Evolutionary conservation across 352 stramenopile genomes (phyloP).

Genomic region (Pythium aquatile): DNA sequence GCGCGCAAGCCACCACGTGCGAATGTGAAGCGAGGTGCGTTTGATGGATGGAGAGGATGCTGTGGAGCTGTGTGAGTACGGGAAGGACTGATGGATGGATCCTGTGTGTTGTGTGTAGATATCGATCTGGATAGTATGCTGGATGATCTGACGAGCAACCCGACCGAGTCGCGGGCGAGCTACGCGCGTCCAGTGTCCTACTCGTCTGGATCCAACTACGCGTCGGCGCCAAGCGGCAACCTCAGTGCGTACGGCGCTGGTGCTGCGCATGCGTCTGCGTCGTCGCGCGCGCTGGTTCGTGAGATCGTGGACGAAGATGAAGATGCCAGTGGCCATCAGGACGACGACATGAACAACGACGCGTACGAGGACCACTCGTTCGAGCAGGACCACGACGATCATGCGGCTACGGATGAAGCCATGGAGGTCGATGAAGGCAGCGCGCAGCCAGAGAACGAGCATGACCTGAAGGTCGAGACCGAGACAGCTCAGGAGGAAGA

Average conservation of each 20-base stretch:
- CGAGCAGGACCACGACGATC: conserved; percentile 10
- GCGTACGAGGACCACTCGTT: conserved; percentile 19
- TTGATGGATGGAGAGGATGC: neutral
- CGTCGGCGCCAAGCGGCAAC: conserved; percentile 2
- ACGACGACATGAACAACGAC: conserved; percentile 15
- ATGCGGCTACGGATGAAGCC: conserved; percentile 2
- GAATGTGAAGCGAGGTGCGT: conserved; percentile 44
- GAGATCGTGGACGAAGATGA: conserved; percentile 26
- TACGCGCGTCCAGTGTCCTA: conserved; percentile 65
- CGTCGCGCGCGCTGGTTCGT: conserved; percentile 7
- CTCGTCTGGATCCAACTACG: conserved; percentile 36
- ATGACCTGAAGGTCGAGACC: conserved; percentile 32
- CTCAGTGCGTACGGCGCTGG: conserved; percentile 7
- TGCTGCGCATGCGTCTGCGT: neutral
- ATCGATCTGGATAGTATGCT: conserved; percentile 88
- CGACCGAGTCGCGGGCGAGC: conserved; percentile 50
- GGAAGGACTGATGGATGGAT: conserved; percentile 3
- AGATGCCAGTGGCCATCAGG: neutral
- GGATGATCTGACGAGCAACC: conserved; percentile 82
- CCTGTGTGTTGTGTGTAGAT: conserved; percentile 31
- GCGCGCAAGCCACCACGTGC: conserved; percentile 27
- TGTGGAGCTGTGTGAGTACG: neutral
- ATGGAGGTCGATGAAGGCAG: conserved; percentile 30
- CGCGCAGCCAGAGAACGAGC: conserved; percentile 31
- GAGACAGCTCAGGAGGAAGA: conserved; percentile 18